Percentiles rank a stretch among this genome's conserved stretches.
phyloP scores from a whole-genome alignment of 176 grass and related monocot species.

The Pontederia crassipes region DNA sequence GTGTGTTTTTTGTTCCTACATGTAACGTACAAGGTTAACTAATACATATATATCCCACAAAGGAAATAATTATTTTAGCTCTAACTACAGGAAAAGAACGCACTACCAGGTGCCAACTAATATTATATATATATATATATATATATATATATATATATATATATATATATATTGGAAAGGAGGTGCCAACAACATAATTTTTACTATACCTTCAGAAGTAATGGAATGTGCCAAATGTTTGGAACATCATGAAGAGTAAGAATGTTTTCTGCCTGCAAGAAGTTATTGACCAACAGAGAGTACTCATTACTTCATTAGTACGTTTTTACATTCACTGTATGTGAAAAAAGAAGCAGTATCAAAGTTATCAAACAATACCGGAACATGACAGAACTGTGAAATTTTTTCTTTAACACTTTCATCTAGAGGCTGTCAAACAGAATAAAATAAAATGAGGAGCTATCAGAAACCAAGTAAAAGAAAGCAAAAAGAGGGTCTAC shows the following conservation, averaged over 20 bases:
- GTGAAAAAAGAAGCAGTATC: constrained; percentile 7
- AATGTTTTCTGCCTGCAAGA: constrained; percentile 57
- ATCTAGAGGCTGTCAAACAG: constrained; percentile 45
- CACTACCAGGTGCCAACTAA: no score
- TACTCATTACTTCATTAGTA: background rate
- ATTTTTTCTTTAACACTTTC: constrained; percentile 77
- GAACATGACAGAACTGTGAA: constrained; percentile 88
- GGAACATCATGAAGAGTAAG: constrained; percentile 77
- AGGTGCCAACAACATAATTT: background rate
- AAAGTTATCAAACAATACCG: constrained; percentile 35
- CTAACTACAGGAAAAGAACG: no score
- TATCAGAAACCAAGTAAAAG: constrained; percentile 9
- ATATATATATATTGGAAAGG: no score
- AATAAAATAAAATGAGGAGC: constrained; percentile 17
- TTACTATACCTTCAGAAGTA: constrained; percentile 66
- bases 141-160: no score
- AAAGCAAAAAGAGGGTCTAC: background rate
- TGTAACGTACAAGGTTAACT: background rate
- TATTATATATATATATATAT: no score
- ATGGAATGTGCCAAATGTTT: constrained; percentile 98
- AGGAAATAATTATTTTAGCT: no score
- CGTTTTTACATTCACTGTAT: background rate
- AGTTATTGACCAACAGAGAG: background rate
- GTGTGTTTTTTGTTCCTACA: constrained; percentile 94
- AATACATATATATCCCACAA: no score